phyloP scores from a whole-genome alignment of 805 yeast species.

The Scheffersomyces stipitis region DNA sequence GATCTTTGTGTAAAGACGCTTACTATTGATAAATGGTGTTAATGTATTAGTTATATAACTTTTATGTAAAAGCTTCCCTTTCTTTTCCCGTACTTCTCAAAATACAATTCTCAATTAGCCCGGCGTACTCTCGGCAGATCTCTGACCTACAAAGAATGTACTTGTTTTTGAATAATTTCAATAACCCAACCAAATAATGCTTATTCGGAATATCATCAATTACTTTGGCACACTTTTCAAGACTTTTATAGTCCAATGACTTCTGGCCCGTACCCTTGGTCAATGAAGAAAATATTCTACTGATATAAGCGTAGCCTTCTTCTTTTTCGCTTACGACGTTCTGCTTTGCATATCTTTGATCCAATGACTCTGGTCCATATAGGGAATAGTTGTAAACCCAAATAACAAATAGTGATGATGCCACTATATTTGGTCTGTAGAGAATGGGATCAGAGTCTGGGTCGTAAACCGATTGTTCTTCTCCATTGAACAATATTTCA shows the following conservation, averaged over 20 bases:
- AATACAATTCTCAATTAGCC: slow-evolving; percentile 2
- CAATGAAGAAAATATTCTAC: slow-evolving; percentile 1
- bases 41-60: background rate
- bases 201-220: slow-evolving; percentile 1
- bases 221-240: background rate
- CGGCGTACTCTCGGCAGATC: slow-evolving; percentile 3
- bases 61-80: background rate
- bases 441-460: slow-evolving; percentile 3
- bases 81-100: slow-evolving; percentile 1
- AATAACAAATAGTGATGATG: slow-evolving; percentile 2
- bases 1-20: background rate
- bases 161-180: slow-evolving; percentile 1
- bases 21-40: background rate
- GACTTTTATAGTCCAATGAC: background rate
- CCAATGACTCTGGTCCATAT: slow-evolving; percentile 1
- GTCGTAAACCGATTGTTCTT: slow-evolving; percentile 1
- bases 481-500: slow-evolving; percentile 2
- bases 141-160: background rate
- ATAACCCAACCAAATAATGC: slow-evolving; percentile 1
- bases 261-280: background rate
- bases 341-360: background rate
- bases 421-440: slow-evolving; percentile 4
- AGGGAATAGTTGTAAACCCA: slow-evolving; percentile 3
- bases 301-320: slow-evolving; percentile 2
- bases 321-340: slow-evolving; percentile 10